phyloP scores from a whole-genome alignment of 2,329 filamentous ascomycete species.

The Orbilia blumenaviensis region DNA sequence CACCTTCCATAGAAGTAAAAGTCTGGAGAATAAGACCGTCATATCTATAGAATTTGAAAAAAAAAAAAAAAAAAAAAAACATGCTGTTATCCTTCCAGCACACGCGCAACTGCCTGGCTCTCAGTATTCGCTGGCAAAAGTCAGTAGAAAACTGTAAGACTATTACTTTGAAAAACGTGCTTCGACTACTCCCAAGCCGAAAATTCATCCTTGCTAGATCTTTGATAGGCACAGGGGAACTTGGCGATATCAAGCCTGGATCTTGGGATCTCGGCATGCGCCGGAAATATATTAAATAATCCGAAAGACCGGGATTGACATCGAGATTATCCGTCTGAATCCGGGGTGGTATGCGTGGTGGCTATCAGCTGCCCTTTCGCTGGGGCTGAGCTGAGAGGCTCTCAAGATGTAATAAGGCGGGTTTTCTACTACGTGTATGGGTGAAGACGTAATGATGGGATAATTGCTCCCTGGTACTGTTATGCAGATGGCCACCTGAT shows the following conservation, averaged over 20 bases:
- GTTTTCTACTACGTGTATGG: not conserved
- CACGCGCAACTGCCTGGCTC: too few relatives aligned
- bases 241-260: slow-evolving; percentile 22
- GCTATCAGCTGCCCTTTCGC: not conserved
- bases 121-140: too few relatives aligned
- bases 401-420: too few relatives aligned
- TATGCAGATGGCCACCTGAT: not conserved
- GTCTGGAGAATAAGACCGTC: too few relatives aligned
- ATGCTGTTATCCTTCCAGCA: too few relatives aligned
- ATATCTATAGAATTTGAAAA: too few relatives aligned
- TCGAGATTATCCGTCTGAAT: not conserved
- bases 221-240: slow-evolving; percentile 14
- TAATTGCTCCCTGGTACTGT: not conserved
- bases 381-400: not conserved
- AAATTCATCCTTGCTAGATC: not conserved
- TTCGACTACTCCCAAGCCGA: not conserved
- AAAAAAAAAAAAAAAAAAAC: too few relatives aligned
- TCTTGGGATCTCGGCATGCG: slow-evolving; percentile 20
- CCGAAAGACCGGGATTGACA: not conserved
- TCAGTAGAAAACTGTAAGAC: too few relatives aligned
- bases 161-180: not conserved
- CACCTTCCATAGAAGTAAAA: too few relatives aligned
- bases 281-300: slow-evolving; percentile 30
- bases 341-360: not conserved
- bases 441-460: not conserved